Conservation (phyloP, 768 basidiomycete genomes). For the Tricholoma furcatifolium region DNA sequence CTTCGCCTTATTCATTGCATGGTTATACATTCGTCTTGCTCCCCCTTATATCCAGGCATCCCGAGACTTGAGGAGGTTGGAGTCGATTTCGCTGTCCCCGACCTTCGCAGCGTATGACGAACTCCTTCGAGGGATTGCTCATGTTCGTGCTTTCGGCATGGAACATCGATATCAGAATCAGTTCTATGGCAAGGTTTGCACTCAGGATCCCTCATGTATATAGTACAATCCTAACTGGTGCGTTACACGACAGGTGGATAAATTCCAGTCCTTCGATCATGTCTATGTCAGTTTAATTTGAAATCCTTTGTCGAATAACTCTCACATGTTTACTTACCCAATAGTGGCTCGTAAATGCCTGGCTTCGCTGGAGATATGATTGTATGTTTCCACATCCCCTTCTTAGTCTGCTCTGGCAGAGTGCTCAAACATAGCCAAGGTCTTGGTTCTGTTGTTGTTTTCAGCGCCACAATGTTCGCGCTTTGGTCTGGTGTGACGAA, state of each 20-base stretch:
- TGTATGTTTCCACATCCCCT: conserved; percentile 36
- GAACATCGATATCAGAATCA: conserved; percentile 62
- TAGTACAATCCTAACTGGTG: conserved; percentile 35
- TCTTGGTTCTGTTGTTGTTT: conserved; percentile 71
- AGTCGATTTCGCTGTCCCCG: conserved; percentile 66
- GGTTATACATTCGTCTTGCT: conserved; percentile 64
- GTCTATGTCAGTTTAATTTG: conserved; percentile 50
- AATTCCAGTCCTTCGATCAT: conserved; percentile 72
- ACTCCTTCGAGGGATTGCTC: conserved; percentile 60
- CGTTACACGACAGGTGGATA: conserved; percentile 43
- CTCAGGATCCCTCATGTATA: conserved; percentile 9
- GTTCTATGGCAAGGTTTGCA: conserved; percentile 54
- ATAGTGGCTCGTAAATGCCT: conserved; percentile 67
- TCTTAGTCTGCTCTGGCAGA: background rate
- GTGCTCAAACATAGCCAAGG: conserved; percentile 30
- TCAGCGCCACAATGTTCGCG: conserved; percentile 67
- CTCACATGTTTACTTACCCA: background rate
- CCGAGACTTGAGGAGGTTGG: conserved; percentile 65
- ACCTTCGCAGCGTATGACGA: conserved; percentile 77
- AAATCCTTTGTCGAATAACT: conserved; percentile 15
- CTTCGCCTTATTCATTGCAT: conserved; percentile 65
- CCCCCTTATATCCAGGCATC: conserved; percentile 60
- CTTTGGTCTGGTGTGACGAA: conserved; percentile 53
- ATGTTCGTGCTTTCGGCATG: conserved; percentile 73
- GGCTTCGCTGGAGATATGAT: conserved; percentile 76